Evolutionary conservation across 495 filamentous ascomycete species (phyloP).

Genomic region (Penicillium samsonianum): DNA sequence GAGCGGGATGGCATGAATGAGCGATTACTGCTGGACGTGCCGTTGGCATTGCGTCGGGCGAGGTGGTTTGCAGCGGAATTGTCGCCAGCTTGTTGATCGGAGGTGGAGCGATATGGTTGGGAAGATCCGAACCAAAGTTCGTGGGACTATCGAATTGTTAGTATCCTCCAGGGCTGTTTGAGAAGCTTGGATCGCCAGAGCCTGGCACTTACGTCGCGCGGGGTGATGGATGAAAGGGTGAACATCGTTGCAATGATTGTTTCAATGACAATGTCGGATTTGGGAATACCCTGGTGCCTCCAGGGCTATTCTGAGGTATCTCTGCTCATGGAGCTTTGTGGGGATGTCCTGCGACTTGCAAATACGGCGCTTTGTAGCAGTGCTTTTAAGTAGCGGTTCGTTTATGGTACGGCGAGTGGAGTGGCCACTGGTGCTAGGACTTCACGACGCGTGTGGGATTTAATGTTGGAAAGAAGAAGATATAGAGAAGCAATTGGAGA

Average conservation of each 20-base stretch:
- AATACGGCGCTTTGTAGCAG: background rate
- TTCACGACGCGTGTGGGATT: background rate
- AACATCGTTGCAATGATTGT: constrained; percentile 51
- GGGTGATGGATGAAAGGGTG: constrained; percentile 69
- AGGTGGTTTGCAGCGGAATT: constrained; percentile 24
- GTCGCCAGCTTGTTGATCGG: constrained; percentile 17
- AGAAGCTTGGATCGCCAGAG: background rate
- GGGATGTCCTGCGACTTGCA: background rate
- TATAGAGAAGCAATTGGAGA: background rate
- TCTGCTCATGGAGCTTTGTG: background rate
- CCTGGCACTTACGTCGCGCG: constrained; percentile 62
- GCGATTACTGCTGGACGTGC: constrained; percentile 24
- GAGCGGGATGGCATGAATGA: constrained; percentile 32
- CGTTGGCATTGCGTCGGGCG: constrained; percentile 35
- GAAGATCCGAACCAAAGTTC: constrained; percentile 69
- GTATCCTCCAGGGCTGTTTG: background rate
- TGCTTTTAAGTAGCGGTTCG: background rate
- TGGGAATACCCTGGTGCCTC: background rate
- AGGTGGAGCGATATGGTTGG: constrained; percentile 42
- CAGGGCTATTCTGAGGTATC: background rate
- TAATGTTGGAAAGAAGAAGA: background rate
- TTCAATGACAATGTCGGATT: background rate
- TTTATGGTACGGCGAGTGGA: background rate
- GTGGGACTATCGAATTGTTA: constrained; percentile 55
- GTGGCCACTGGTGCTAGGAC: background rate